A percentile compares a stretch with the other conserved stretches of the same genome.
Conservation (phyloP, 495 filamentous ascomycete genomes). For the Trichoderma reesei region DNA sequence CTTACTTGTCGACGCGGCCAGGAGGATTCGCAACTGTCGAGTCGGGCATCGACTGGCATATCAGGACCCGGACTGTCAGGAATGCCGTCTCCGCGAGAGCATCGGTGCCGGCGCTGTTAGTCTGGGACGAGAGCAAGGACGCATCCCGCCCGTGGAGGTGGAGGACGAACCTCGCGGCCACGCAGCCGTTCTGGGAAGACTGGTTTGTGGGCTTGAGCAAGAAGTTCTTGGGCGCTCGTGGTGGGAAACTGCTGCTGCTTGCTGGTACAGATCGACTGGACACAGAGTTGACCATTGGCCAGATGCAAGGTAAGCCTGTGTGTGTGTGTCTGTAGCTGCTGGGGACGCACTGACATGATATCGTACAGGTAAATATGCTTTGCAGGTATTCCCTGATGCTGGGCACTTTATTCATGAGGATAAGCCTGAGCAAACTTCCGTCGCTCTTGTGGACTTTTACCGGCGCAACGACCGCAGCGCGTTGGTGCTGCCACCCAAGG, state of each 20-base stretch:
- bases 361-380: conserved; percentile 74
- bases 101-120: conserved; percentile 78
- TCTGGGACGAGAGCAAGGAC: conserved; percentile 29
- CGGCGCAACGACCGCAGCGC: conserved; percentile 77
- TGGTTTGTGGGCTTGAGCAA: conserved; percentile 85
- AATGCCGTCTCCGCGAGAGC: conserved; percentile 69
- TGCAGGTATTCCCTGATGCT: conserved; percentile 89
- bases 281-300: conserved; percentile 90
- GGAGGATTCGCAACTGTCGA: conserved; percentile 60
- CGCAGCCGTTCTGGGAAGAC: conserved; percentile 85
- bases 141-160: conserved; percentile 57
- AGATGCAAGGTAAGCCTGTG: conserved; percentile 72
- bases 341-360: neutral
- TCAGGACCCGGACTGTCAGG: conserved; percentile 78
- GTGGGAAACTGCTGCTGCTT: conserved; percentile 82
- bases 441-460: conserved; percentile 79
- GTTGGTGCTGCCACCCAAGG: conserved; percentile 84
- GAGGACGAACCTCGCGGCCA: conserved; percentile 75
- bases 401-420: conserved; percentile 98
- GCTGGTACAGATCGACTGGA: conserved; percentile 92
- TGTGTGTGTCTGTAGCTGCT: neutral
- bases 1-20: conserved; percentile 79
- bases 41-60: conserved; percentile 89
- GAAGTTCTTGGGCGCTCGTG: conserved; percentile 76
- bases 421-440: conserved; percentile 76